Conservation (phyloP, 2,329 filamentous ascomycete species). For the Xylariaceae sp. region DNA sequence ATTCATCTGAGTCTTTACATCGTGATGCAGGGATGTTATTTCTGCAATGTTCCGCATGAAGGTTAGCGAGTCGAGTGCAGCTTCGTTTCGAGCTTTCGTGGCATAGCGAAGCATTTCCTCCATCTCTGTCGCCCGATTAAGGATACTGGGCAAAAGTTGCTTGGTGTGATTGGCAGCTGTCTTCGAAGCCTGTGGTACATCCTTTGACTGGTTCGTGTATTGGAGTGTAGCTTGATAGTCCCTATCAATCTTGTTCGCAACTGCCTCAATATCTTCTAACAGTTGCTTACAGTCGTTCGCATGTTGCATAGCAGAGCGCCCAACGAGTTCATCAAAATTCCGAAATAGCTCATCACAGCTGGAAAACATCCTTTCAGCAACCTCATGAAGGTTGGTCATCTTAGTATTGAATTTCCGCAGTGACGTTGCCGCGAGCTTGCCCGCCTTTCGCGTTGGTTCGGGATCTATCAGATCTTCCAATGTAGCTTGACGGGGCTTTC, state of each 20-base stretch:
- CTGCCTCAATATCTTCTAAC: constrained; percentile 78
- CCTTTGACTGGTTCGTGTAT: constrained; percentile 60
- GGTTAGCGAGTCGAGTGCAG: constrained; percentile 60
- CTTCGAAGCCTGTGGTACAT: constrained; percentile 59
- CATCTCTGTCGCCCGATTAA: constrained; percentile 56
- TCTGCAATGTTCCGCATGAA: constrained; percentile 81
- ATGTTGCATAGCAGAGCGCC: constrained; percentile 52
- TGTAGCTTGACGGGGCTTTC: constrained; percentile 50
- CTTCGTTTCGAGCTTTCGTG: constrained; percentile 63
- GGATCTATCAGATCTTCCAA: constrained; percentile 74
- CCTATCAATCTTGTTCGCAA: constrained; percentile 80
- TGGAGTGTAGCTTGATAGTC: constrained; percentile 76
- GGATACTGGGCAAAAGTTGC: constrained; percentile 55
- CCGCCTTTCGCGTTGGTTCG: constrained; percentile 68
- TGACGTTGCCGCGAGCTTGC: constrained; percentile 56
- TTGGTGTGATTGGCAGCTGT: constrained; percentile 62
- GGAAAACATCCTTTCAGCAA: constrained; percentile 55
- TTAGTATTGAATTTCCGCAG: constrained; percentile 58
- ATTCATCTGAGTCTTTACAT: constrained; percentile 68
- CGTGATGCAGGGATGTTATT: constrained; percentile 71
- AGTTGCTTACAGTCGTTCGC: constrained; percentile 63
- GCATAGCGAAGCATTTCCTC: constrained; percentile 55
- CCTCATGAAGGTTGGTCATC: constrained; percentile 57
- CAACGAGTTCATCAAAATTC: constrained; percentile 57
- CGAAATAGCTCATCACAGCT: constrained; percentile 59